Conservation (phyloP, 306 rosid species). For the Sindora glabra region DNA sequence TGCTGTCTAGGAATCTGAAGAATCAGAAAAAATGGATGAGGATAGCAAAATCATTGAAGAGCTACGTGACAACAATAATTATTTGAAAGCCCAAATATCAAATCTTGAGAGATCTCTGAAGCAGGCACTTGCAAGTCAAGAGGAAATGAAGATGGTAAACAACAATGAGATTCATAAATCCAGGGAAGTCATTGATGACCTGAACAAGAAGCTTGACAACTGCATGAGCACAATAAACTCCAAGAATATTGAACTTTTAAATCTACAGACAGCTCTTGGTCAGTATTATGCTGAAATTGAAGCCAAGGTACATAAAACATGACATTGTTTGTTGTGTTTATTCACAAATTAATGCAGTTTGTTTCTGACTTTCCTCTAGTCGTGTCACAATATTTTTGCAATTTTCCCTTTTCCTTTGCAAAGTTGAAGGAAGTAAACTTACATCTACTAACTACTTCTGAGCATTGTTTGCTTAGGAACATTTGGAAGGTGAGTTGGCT, state of each 20-base stretch:
- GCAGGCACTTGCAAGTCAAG: conserved; percentile 60
- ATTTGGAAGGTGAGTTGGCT: conserved; percentile 73
- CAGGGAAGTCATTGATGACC: conserved; percentile 63
- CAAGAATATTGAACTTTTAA: conserved; percentile 74
- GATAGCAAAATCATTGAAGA: conserved; percentile 86
- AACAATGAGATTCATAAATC: conserved; percentile 53
- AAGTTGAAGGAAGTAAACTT: too few relatives aligned
- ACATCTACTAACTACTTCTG: too few relatives aligned
- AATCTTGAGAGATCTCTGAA: conserved; percentile 72
- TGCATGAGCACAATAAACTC: conserved; percentile 65
- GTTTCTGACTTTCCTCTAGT: too few relatives aligned
- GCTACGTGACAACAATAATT: conserved; percentile 55
- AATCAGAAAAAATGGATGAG: conserved; percentile 95
- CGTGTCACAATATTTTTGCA: background rate
- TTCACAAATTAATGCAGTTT: background rate
- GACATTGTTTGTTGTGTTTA: background rate
- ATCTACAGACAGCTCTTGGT: conserved; percentile 97
- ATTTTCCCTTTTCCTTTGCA: too few relatives aligned
- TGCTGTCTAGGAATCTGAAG: conserved; percentile 74
- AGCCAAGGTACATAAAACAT: conserved; percentile 67
- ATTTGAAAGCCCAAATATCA: conserved; percentile 47
- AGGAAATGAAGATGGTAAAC: conserved; percentile 51
- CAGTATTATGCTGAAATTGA: conserved; percentile 98
- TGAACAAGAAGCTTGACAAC: conserved; percentile 63
- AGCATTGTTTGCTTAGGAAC: conserved; percentile 57